A percentile compares a stretch with the other conserved stretches of the same genome.
These are phyloP conservation scores for Trichomonas vaginalis DNA, from an alignment of 208 protist genomes.

Conservation along the genomic window DNA sequence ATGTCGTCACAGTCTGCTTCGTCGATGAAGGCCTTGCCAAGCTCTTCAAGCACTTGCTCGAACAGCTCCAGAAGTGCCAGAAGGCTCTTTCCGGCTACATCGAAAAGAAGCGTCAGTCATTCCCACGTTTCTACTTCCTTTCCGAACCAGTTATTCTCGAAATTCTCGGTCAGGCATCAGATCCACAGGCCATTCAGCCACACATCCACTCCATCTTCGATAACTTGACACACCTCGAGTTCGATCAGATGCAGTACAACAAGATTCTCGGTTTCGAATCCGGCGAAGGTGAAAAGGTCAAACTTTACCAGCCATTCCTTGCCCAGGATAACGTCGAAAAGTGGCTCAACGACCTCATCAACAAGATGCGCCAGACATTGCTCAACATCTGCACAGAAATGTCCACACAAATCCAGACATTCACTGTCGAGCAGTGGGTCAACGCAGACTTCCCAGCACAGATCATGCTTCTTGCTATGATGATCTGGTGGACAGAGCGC, in stretches of 20 bases:
- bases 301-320: constrained; percentile 37
- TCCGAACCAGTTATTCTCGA: constrained; percentile 83
- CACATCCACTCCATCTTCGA: constrained; percentile 31
- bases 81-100: constrained; percentile 84
- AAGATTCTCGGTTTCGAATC: constrained; percentile 27
- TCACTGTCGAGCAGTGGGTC: not conserved
- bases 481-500: not conserved
- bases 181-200: constrained; percentile 31
- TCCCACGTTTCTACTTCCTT: constrained; percentile 96
- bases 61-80: constrained; percentile 85
- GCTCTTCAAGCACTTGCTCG: constrained; percentile 69
- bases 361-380: constrained; percentile 35
- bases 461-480: constrained; percentile 24
- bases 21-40: constrained; percentile 68
- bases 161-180: constrained; percentile 72
- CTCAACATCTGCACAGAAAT: not conserved
- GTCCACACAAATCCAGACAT: not conserved
- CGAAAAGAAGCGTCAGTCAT: constrained; percentile 80
- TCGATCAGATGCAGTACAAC: constrained; percentile 20
- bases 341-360: constrained; percentile 47
- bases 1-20: constrained; percentile 78
- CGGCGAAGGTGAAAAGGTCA: constrained; percentile 41
- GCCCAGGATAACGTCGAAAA: constrained; percentile 52
- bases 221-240: constrained; percentile 23
- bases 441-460: not conserved